Evolutionary conservation across 495 filamentous ascomycete genomes (phyloP).

Genomic region (Penicillium odoratum): DNA sequence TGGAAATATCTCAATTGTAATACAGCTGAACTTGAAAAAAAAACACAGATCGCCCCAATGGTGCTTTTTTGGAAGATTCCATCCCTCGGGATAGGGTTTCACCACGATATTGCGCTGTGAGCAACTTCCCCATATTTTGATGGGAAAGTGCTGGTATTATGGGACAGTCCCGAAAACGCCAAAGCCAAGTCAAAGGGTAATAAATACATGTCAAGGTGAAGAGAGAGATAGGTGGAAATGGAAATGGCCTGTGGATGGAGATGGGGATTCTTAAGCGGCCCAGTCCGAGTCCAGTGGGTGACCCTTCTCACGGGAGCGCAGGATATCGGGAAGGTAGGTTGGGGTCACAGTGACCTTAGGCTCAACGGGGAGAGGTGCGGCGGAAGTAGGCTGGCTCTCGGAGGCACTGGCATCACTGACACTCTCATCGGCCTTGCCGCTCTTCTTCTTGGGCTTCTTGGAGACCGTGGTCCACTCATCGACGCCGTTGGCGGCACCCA

Average conservation of each 20-base stretch:
- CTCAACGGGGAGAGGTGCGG: conserved; percentile 35
- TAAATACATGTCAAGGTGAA: conserved; percentile 35
- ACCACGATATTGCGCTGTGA: conserved; percentile 20
- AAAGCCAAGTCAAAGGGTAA: conserved; percentile 34
- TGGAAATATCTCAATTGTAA: conserved; percentile 20
- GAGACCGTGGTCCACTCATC: conserved; percentile 76
- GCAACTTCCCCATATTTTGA: conserved; percentile 13
- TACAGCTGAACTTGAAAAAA: conserved; percentile 15
- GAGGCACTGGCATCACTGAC: conserved; percentile 42
- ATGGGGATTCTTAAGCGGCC: conserved; percentile 40
- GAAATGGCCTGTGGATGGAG: conserved; percentile 13
- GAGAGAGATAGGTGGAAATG: conserved; percentile 6
- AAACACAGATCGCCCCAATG: conserved; percentile 16
- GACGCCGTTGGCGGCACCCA: conserved; percentile 56
- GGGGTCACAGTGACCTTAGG: conserved; percentile 43
- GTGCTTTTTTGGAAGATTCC: conserved; percentile 1
- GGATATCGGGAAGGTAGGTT: conserved; percentile 44
- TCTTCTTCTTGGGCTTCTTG: conserved; percentile 62
- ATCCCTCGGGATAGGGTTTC: conserved; percentile 1
- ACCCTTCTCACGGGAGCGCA: conserved; percentile 43
- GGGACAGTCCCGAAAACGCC: conserved; percentile 41
- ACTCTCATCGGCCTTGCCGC: conserved; percentile 43
- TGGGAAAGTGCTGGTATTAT: conserved; percentile 30
- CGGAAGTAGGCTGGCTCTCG: conserved; percentile 37
- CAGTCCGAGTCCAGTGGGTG: conserved; percentile 63